These are phyloP conservation scores for Dendrostoma leiphaemia DNA, from an alignment of 2,329 filamentous ascomycete species.

Conservation along the genomic window DNA sequence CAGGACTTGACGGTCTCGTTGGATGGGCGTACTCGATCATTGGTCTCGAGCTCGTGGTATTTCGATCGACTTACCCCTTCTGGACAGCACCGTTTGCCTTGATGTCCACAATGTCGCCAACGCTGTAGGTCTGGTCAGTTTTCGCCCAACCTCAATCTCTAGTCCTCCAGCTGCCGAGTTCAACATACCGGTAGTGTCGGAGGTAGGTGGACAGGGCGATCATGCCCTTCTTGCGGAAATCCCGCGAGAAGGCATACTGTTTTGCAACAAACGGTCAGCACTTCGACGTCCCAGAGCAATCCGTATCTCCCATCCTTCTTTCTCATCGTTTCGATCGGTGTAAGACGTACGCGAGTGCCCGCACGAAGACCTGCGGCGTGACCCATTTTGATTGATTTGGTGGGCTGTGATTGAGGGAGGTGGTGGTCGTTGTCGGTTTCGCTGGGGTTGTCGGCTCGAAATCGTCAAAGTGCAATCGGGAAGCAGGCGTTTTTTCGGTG, in stretches of 20 bases:
- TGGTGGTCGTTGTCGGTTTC: slow-evolving; percentile 41
- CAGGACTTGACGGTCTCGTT: slow-evolving; percentile 26
- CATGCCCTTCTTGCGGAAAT: slow-evolving; percentile 93
- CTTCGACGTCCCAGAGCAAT: slow-evolving; percentile 22
- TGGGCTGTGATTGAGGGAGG: slow-evolving; percentile 44
- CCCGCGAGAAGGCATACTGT: slow-evolving; percentile 87
- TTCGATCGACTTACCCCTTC: slow-evolving; percentile 73
- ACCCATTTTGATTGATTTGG: slow-evolving; percentile 65
- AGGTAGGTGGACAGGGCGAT: slow-evolving; percentile 95
- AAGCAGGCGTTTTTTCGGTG: background rate
- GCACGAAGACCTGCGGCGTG: slow-evolving; percentile 83
- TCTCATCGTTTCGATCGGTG: slow-evolving; percentile 12
- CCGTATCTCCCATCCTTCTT: background rate
- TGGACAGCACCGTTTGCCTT: slow-evolving; percentile 98
- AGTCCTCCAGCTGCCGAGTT: background rate
- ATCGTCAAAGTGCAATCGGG: slow-evolving; percentile 10
- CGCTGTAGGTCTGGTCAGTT: slow-evolving; percentile 48
- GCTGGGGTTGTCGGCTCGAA: slow-evolving; percentile 16
- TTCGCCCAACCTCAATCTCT: slow-evolving; percentile 3
- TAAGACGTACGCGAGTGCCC: slow-evolving; percentile 73
- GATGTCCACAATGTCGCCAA: slow-evolving; percentile 98
- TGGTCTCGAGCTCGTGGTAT: slow-evolving; percentile 23
- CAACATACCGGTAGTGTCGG: slow-evolving; percentile 78
- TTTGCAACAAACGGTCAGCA: slow-evolving; percentile 31
- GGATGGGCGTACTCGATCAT: slow-evolving; percentile 7